Evolutionary conservation across 352 stramenopile species (phyloP), one percentile per base, ranked within the genome.

Genomic region (Aphanomyces euteiches): DNA sequence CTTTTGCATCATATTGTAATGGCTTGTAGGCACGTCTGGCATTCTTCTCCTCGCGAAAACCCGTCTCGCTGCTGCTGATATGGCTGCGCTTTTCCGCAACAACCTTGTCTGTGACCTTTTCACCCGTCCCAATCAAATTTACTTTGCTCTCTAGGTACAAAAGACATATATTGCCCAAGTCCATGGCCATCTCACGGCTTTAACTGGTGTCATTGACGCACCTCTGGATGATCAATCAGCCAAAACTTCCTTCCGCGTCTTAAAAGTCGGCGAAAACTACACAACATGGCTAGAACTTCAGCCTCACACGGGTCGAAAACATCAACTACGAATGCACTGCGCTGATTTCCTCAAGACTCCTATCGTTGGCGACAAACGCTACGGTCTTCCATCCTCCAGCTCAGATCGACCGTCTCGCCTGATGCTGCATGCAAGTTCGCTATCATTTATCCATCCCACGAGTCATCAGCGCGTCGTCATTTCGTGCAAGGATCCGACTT

Each of bases 311-410:
- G 66, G 66, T 17, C 66, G 66, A 5, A 69, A 72, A 34, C 66
- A 72, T 34, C 66, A 72, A 38, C 56, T 72, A 19, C 66, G 66
- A 13, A 39, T 48, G 15, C 66, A 72, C 38, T 72, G 63, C 17
- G 63, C 63, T 19, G 28, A 63, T 4, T 17, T 48, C 13, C 53
- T 69, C 19, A 7, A 13, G 8, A 47, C 63, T 21, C 63, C 63
- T 6, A 69, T 69, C 38, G 47, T 61, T 7, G 63, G 63, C 15
- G 63, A 69, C 39, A 13, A 17, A 34, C 47, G 53, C 21, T 69
- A 69, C 17, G 45, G 63, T 28, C 13, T 36, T 38, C 10, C 21
- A 4, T 13, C 63, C 17, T 12, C 40, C 28, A 28, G 2, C 28
- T 28, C 28, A 28, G 28, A 28, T 28, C 28, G 28, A 28, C 28